Evolutionary conservation across 352 stramenopile species (phyloP), one percentile per base, ranked within the genome.

Genomic region (Phytophthora citrophthora): DNA sequence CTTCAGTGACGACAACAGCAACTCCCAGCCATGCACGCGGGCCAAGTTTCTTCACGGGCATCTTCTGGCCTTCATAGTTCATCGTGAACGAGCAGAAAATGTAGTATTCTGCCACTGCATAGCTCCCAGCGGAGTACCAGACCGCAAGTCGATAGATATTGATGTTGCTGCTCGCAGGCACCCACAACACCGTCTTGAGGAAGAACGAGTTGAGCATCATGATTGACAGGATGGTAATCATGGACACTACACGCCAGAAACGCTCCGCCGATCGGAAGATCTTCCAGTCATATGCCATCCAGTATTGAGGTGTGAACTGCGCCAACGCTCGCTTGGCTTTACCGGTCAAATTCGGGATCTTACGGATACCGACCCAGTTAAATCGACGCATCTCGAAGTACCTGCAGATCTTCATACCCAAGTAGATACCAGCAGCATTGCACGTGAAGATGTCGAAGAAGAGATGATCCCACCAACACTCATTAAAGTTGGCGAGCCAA

Each of bases 191-290:
- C 24, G 92, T 96, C 81, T 97, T 96, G 51, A 98, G 84, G 80
- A 98, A 97, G 75, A 98, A 98, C 67, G 93, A 97, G 79, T 98
- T 98, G 56, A 98, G 83, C 89, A 98, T 96, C 76, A 97, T 97
- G 52, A 97, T 70, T 29, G 96, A 94, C 18, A 97, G 74, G 44
- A 97, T 92, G 26, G 88, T 78, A 32, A 98, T 75, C 79, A 98
- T 93, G 26, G 75, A 89, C 81, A 94, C 88, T 18, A 97, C 89
- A 48, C 95, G 87, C 76, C 85, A 94, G 61, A 97, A 97, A 16
- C 90, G 86, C 47, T 96, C 89, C 0, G 91, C 94, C 44, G 88
- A 97, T 51, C 84, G 86, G 74, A 98, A 97, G 32, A 97, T 94
- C 73, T 97, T 95, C 93, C 93, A 98, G 72, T 96, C 75, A 68